phyloP scores from a whole-genome alignment of 495 filamentous ascomycete species.

The Bacidia gigantensis region DNA sequence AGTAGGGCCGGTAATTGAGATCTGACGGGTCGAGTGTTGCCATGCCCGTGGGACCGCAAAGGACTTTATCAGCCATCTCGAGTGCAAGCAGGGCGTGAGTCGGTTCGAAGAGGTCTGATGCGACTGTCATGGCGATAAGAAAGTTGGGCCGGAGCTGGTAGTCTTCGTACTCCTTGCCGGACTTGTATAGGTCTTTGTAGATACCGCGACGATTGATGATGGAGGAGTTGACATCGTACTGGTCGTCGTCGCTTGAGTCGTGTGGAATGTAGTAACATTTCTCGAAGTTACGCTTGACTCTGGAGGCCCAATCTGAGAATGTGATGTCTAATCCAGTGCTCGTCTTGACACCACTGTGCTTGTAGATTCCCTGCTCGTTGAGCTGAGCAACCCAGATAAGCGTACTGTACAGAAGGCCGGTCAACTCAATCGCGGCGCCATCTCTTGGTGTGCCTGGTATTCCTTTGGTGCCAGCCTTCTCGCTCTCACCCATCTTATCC shows the following conservation, averaged over 20 bases:
- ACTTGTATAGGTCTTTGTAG: slow-evolving; percentile 91
- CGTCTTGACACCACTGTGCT: slow-evolving; percentile 53
- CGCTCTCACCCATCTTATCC: slow-evolving; percentile 99
- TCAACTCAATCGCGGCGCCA: slow-evolving; percentile 91
- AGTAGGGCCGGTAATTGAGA: slow-evolving; percentile 83
- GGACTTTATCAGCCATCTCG: slow-evolving; percentile 57
- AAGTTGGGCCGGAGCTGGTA: slow-evolving; percentile 94
- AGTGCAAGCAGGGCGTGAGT: slow-evolving; percentile 65
- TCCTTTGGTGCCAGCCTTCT: slow-evolving; percentile 80
- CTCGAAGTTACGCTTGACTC: slow-evolving; percentile 79
- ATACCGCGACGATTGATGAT: slow-evolving; percentile 83
- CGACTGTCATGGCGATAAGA: slow-evolving; percentile 88
- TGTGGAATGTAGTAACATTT: slow-evolving; percentile 74
- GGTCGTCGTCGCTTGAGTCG: slow-evolving; percentile 47
- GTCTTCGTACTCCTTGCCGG: slow-evolving; percentile 90
- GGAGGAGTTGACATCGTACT: slow-evolving; percentile 66
- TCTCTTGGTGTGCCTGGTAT: slow-evolving; percentile 93
- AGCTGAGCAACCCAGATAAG: slow-evolving; percentile 66
- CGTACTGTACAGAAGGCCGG: slow-evolving; percentile 77
- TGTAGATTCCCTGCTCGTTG: slow-evolving; percentile 49
- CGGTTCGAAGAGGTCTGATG: slow-evolving; percentile 72
- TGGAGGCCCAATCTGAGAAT: slow-evolving; percentile 66
- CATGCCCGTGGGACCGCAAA: slow-evolving; percentile 86
- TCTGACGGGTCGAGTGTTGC: slow-evolving; percentile 88
- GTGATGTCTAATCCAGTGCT: slow-evolving; percentile 45